Evolutionary conservation across 2,329 filamentous ascomycete genomes (phyloP).

Genomic region (Penicillium sp.): DNA sequence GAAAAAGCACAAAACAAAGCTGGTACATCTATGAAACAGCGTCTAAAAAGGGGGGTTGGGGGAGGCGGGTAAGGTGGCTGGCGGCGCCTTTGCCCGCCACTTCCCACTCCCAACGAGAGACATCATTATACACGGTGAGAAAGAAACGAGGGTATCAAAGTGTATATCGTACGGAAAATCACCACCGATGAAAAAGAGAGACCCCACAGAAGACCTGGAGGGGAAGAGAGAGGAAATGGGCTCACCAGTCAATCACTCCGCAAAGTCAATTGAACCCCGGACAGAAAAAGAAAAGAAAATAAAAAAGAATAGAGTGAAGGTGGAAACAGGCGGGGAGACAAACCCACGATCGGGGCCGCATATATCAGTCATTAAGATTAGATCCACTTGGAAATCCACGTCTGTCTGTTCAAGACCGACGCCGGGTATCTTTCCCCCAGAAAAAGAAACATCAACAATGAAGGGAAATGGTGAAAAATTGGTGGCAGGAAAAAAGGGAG

Average conservation of each 20-base stretch:
- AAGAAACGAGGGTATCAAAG: conserved; percentile 16
- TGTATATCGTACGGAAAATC: conserved; percentile 16
- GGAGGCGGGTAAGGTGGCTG: background rate
- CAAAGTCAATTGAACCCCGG: background rate
- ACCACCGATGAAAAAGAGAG: background rate
- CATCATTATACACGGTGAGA: conserved; percentile 11
- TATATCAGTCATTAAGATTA: conserved; percentile 32
- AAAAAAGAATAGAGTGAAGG: background rate
- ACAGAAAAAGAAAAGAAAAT: conserved; percentile 6
- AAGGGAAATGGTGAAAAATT: background rate
- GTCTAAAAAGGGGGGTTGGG: background rate
- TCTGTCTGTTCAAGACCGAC: background rate
- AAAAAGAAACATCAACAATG: background rate
- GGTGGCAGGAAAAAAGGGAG: background rate
- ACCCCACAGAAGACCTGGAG: background rate
- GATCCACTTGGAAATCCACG: conserved; percentile 20
- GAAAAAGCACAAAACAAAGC: background rate
- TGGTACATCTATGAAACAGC: conserved; percentile 5
- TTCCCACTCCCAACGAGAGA: conserved; percentile 3
- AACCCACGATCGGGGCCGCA: conserved; percentile 6
- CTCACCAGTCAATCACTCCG: background rate
- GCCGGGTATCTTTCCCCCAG: conserved; percentile 1
- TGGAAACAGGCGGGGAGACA: conserved; percentile 4
- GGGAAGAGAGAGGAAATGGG: background rate
- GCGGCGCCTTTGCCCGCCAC: conserved; percentile 4